Conservation (phyloP, 495 filamentous ascomycete species). For the Trichocladium antarcticum region DNA sequence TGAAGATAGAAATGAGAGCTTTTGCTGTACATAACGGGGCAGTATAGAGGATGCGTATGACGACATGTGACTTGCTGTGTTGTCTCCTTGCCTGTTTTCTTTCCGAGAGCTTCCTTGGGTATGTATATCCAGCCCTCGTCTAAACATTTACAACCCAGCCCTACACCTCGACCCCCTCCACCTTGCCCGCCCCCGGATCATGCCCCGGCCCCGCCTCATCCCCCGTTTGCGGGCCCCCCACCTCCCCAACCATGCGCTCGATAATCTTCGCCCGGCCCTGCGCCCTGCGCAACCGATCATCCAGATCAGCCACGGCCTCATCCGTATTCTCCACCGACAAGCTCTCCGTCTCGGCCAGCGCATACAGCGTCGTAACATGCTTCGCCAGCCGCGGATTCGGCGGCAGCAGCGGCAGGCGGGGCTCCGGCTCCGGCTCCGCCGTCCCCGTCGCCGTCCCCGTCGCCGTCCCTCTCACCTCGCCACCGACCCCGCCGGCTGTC, state of each 20-base stretch:
- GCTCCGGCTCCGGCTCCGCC: background rate
- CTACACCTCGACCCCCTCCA: background rate
- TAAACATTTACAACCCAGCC: background rate
- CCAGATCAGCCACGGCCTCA: conserved; percentile 73
- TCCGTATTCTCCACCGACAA: conserved; percentile 69
- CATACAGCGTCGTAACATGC: conserved; percentile 60
- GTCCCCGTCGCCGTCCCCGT: background rate
- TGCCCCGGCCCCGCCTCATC: background rate
- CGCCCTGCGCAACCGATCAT: conserved; percentile 71
- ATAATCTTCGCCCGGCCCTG: conserved; percentile 72
- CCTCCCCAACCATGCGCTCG: conserved; percentile 57
- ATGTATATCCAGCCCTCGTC: too few relatives aligned
- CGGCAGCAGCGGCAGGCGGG: conserved; percentile 30
- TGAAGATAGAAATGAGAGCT: background rate
- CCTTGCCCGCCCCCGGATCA: background rate
- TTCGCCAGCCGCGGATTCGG: conserved; percentile 55
- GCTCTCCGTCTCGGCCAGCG: conserved; percentile 68
- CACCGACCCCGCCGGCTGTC: background rate
- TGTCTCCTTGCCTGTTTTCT: background rate
- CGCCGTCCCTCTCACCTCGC: background rate
- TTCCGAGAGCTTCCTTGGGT: background rate
- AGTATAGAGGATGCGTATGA: conserved; percentile 11
- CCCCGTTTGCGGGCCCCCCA: background rate
- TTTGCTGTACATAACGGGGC: conserved; percentile 13
- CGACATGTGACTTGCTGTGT: conserved; percentile 3